Evolutionary conservation across 2,329 filamentous ascomycete species (phyloP).

Genomic region (Alternaria dauci): DNA sequence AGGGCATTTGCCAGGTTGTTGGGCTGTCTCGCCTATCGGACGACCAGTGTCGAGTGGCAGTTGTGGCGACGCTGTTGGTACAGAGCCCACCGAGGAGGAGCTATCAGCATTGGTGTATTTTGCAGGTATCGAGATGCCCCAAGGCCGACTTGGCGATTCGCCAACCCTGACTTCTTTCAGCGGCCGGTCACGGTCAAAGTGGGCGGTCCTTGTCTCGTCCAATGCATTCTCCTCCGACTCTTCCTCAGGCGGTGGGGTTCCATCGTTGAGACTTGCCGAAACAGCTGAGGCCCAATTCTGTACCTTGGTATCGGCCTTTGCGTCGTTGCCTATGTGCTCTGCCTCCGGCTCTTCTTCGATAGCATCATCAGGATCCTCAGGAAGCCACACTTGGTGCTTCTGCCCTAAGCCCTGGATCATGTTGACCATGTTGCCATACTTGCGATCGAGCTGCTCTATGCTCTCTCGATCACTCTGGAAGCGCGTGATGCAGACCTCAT

Average conservation of each 20-base stretch:
- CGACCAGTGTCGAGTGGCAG: conserved; percentile 59
- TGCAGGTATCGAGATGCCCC: conserved; percentile 86
- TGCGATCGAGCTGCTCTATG: conserved; percentile 87
- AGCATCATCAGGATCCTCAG: conserved; percentile 60
- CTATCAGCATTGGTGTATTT: conserved; percentile 54
- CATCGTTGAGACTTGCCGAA: conserved; percentile 62
- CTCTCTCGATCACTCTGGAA: conserved; percentile 89
- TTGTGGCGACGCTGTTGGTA: conserved; percentile 56
- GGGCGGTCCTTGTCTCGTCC: conserved; percentile 71
- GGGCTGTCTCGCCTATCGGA: conserved; percentile 35
- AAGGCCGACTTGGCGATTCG: conserved; percentile 90
- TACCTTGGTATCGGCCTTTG: conserved; percentile 72
- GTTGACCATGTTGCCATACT: conserved; percentile 89
- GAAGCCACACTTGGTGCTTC: conserved; percentile 88
- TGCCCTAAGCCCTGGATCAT: conserved; percentile 93
- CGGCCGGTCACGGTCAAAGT: conserved; percentile 85
- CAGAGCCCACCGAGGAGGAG: conserved; percentile 51
- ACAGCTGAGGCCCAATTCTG: conserved; percentile 87
- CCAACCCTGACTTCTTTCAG: conserved; percentile 91
- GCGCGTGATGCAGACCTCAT: conserved; percentile 88
- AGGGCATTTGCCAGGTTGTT: conserved; percentile 46
- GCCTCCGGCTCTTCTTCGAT: conserved; percentile 58
- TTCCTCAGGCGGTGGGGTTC: conserved; percentile 50
- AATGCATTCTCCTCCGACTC: conserved; percentile 46
- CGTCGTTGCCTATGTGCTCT: conserved; percentile 50